Base-by-base conservation (phyloP, 1,139 yeast genomes). In the Diutina rugosa region DNA sequence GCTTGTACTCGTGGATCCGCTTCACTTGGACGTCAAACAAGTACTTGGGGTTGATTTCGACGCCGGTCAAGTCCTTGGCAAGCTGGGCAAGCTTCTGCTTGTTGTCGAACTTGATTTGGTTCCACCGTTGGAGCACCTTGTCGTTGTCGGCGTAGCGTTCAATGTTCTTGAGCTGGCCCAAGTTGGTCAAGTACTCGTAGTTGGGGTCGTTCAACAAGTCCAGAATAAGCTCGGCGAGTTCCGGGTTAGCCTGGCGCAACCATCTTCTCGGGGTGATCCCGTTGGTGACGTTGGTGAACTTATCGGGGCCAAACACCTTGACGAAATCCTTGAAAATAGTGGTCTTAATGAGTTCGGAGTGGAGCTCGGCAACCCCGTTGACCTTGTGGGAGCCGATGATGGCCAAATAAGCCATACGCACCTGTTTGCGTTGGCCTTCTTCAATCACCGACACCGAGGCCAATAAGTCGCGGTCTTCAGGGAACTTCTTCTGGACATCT, bases 191-290 rank as follows among this genome's bases (percentile, higher is more conserved):
- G 68, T 76, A 90, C 46, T 79, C 81, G 66, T 85, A 86, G 59
- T 73, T 62, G 32, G 79, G 79, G 61, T 84, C 82, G 51, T 91
- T 84, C 58, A 90, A 76, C 63, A 83, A 84, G 57, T 83, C 79
- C 53, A 89, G 78, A 66, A 90, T 91, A 62, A 91, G 77, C 28
- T 72, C 75, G 30, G 95, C 81, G 65, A 90, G 77, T 62, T 76
- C 76, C 18, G 97, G 97, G 70, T 90, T 91, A 55, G 97, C 96
- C 73, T 90, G 97, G 69, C 84, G 84, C 68, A 90, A 79, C 98
- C 98, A 90, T 73, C 97, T 85, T 76, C 98, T 84, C 63, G 97
- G 97, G 5, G 97, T 91, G 65, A 90, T 84, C 73, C 97, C 97
- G 69, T 91, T 91, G 56, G 98, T 90, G 59, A 90, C 97, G 66